Conservation (phyloP, 805 yeast genomes). For the Metschnikowia aberdeeniae region DNA sequence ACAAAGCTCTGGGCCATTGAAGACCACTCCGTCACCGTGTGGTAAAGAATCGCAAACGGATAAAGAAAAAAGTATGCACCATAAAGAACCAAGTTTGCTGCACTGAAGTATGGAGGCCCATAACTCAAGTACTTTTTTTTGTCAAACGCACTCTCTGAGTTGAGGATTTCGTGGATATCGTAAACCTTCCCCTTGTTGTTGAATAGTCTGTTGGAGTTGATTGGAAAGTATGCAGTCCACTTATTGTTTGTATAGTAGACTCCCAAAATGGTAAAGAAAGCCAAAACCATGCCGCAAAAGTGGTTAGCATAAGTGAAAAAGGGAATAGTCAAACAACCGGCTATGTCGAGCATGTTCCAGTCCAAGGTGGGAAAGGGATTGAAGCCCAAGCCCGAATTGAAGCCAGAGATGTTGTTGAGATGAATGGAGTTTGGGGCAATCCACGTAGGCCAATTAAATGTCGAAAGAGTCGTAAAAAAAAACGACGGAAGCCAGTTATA, state of each 20-base stretch:
- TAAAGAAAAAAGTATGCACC: constrained; percentile 55
- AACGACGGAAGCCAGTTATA: constrained; percentile 42
- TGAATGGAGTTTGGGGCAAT: constrained; percentile 36
- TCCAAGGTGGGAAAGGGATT: constrained; percentile 43
- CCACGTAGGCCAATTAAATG: constrained; percentile 47
- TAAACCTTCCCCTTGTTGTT: constrained; percentile 49
- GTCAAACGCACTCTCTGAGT: constrained; percentile 44
- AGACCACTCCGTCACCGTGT: constrained; percentile 43
- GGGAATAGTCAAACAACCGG: constrained; percentile 39
- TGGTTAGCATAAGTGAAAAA: constrained; percentile 41
- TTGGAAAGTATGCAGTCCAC: constrained; percentile 50
- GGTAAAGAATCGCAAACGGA: constrained; percentile 52
- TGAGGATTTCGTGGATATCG: constrained; percentile 44
- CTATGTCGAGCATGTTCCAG: constrained; percentile 39
- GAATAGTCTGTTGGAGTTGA: constrained; percentile 48
- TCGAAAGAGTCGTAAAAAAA: constrained; percentile 36
- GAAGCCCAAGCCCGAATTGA: constrained; percentile 35
- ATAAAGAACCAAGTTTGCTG: constrained; percentile 56
- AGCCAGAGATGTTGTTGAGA: constrained; percentile 37
- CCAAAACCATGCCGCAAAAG: constrained; percentile 34
- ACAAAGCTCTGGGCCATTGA: constrained; percentile 37
- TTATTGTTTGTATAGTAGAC: constrained; percentile 46
- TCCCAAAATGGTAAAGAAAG: constrained; percentile 27
- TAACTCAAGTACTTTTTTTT: constrained; percentile 43
- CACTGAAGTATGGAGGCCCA: constrained; percentile 65